A percentile compares a stretch with the other conserved stretches of the same genome.
These are phyloP conservation scores for Podospora tetraspora DNA, from an alignment of 495 filamentous ascomycete species.

Conservation along the genomic window DNA sequence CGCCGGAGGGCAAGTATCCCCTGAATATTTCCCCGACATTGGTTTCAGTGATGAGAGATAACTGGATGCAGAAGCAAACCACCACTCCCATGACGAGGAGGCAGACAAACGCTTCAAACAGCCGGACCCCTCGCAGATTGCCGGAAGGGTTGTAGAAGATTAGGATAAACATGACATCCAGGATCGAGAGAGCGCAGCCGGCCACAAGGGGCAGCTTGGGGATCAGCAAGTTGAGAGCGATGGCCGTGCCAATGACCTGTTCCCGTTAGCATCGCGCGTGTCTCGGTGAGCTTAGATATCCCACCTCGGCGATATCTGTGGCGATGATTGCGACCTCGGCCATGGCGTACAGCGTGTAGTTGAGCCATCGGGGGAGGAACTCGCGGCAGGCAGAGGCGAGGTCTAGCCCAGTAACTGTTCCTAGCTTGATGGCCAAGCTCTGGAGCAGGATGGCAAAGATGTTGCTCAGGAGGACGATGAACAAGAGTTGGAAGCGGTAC, in stretches of 20 bases:
- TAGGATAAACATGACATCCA: conserved; percentile 79
- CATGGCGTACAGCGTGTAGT: conserved; percentile 25
- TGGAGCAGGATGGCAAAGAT: conserved; percentile 32
- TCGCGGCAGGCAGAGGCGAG: conserved; percentile 25
- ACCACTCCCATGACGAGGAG: conserved; percentile 76
- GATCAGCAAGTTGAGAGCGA: conserved; percentile 79
- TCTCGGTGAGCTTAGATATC: background rate
- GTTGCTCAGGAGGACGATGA: conserved; percentile 31
- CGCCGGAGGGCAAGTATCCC: conserved; percentile 75
- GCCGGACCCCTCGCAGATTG: conserved; percentile 63
- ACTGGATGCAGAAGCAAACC: conserved; percentile 85
- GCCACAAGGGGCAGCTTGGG: conserved; percentile 74
- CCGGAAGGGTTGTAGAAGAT: conserved; percentile 78
- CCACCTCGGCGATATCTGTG: conserved; percentile 64
- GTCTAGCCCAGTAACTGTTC: conserved; percentile 30
- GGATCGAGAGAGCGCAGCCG: conserved; percentile 79
- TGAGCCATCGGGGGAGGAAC: conserved; percentile 30
- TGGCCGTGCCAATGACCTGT: conserved; percentile 84
- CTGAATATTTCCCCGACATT: conserved; percentile 70
- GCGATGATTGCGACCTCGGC: conserved; percentile 30
- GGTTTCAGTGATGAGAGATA: conserved; percentile 67
- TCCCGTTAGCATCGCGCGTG: conserved; percentile 6
- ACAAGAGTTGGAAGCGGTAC: conserved; percentile 29
- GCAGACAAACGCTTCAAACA: conserved; percentile 80
- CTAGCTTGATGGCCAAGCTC: conserved; percentile 28